phyloP scores from a whole-genome alignment of 345 rosid species.

The Stellera chamaejasme region DNA sequence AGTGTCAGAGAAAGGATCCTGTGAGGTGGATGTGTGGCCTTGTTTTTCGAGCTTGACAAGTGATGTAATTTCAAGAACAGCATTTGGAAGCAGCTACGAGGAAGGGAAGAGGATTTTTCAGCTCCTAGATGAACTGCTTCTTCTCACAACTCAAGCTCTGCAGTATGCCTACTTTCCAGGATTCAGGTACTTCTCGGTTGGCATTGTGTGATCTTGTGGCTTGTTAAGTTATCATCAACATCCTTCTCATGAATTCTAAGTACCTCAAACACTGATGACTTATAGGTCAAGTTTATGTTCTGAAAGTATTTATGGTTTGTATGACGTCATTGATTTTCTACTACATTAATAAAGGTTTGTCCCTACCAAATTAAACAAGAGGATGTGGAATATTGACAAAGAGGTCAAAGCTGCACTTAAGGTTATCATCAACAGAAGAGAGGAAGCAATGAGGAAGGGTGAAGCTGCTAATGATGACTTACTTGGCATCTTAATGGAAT shows the following conservation, averaged over 20 bases:
- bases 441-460: slow-evolving; percentile 12
- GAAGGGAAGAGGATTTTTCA: slow-evolving; percentile 23
- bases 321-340: background rate
- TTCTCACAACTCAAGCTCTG: background rate
- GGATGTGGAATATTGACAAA: slow-evolving; percentile 13
- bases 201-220: background rate
- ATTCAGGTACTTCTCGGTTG: slow-evolving; percentile 1
- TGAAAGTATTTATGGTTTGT: no score
- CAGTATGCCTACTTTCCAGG: slow-evolving; percentile 8
- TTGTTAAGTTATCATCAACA: background rate
- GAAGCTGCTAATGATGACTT: slow-evolving; percentile 14
- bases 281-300: no score
- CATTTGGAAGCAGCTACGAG: slow-evolving; percentile 19
- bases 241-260: background rate
- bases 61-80: slow-evolving; percentile 23
- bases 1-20: slow-evolving; percentile 1
- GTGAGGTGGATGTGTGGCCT: slow-evolving; percentile 20
- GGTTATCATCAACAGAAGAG: slow-evolving; percentile 13
- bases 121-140: slow-evolving; percentile 12
- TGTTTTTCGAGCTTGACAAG: slow-evolving; percentile 11
- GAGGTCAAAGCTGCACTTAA: slow-evolving; percentile 9
- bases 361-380: slow-evolving; percentile 17
- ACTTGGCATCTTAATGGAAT: slow-evolving; percentile 19
- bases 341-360: background rate
- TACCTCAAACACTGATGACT: no score